These are phyloP conservation scores for Nakazawaea laoshanensis DNA, from an alignment of 805 yeast species.

Conservation along the genomic window DNA sequence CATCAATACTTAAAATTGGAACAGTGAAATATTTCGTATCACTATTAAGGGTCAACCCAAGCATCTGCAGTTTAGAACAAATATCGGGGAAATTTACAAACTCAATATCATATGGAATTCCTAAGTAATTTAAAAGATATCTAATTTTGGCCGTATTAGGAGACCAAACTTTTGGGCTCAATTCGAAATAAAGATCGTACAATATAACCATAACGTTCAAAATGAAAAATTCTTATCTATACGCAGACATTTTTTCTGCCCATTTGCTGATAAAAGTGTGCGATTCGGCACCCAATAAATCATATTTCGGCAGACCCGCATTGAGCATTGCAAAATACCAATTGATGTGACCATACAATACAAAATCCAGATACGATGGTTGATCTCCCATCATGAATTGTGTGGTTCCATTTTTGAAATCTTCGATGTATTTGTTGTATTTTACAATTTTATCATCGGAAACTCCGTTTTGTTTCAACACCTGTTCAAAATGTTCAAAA, in stretches of 20 bases:
- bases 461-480: too few relatives aligned
- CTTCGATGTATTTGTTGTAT: too few relatives aligned
- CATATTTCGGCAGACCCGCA: conserved; percentile 2
- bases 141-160: conserved; percentile 1
- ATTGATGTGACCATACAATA: not conserved
- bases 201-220: too few relatives aligned
- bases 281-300: not conserved
- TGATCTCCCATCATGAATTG: conserved; percentile 2
- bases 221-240: too few relatives aligned
- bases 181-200: not conserved
- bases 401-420: too few relatives aligned
- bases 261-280: not conserved
- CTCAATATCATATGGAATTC: not conserved
- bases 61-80: too few relatives aligned
- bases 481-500: too few relatives aligned
- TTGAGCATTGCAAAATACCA: not conserved
- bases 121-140: not conserved
- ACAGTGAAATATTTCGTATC: too few relatives aligned
- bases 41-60: too few relatives aligned
- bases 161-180: conserved; percentile 1
- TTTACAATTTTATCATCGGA: too few relatives aligned
- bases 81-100: conserved; percentile 1
- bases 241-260: not conserved
- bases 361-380: not conserved
- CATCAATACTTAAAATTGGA: too few relatives aligned